Evolutionary conservation across 805 yeast genomes (phyloP).

Genomic region (Nakazawaea siamensis): DNA sequence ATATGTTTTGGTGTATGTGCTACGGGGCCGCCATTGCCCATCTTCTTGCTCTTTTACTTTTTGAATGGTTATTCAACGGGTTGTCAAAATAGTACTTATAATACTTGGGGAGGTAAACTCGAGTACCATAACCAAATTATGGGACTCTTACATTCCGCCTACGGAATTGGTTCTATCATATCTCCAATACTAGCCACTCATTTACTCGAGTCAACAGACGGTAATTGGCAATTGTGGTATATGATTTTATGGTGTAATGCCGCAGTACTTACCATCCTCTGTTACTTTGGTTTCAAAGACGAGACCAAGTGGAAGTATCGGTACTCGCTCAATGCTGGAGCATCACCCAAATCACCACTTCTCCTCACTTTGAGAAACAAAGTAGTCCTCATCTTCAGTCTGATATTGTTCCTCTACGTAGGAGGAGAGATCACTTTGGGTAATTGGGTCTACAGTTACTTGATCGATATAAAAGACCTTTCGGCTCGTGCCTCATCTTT

Average conservation of each 20-base stretch:
- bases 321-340: conserved; percentile 15
- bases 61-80: conserved; percentile 51
- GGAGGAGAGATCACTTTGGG: conserved; percentile 49
- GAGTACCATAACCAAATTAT: conserved; percentile 39
- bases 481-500: conserved; percentile 32
- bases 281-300: conserved; percentile 20
- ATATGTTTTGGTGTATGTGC: conserved; percentile 24
- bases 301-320: conserved; percentile 38
- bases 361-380: conserved; percentile 21
- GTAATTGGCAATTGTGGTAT: conserved; percentile 31
- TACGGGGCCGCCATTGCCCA: conserved; percentile 30
- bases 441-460: conserved; percentile 41
- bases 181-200: conserved; percentile 38
- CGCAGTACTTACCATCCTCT: conserved; percentile 13
- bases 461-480: conserved; percentile 30
- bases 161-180: conserved; percentile 45
- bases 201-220: conserved; percentile 26
- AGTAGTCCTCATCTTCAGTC: conserved; percentile 31
- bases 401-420: conserved; percentile 36
- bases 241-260: conserved; percentile 22
- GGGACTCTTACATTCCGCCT: conserved; percentile 44
- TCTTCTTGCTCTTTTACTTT: conserved; percentile 31
- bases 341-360: conserved; percentile 9
- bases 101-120: conserved; percentile 42
- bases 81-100: conserved; percentile 44